Evolutionary conservation across 306 rosid genomes (phyloP), one percentile per base, ranked within the genome.

Genomic region (Albizia julibrissin): DNA sequence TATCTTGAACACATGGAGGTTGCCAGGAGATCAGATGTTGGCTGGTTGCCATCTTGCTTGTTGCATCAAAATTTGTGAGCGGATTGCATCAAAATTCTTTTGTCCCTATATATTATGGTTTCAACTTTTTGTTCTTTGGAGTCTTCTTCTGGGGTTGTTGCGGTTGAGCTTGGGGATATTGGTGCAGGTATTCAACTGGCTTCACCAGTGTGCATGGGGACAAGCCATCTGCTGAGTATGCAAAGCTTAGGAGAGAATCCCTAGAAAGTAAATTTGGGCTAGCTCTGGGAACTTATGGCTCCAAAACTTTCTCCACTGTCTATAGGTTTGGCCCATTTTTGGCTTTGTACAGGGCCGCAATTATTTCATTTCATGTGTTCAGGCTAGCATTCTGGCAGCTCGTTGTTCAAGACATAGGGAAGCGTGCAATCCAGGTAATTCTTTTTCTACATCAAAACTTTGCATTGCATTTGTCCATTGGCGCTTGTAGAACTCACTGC

Each of bases 161-260:
- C 22, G 49, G 58, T 44, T 78, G 54, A 29, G 46, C 52, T 62
- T 52, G 85, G 70, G 75, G 83, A 80, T 87, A 43, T 42, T 82
- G 82, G 33, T 54, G 86, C 91, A 93, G 99, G 69, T 89, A 87
- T 82, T 93, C 98, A 27, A 87, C 97, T 8, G 89, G 97, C 70
- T 94, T 87, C 88, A 89, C 97, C 50, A 95, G 94, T 21, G 97
- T 95, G 84, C 99, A 95, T 33, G 98, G 98, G 59, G 99, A 90
- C 80, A 84, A 87, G 24, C 96, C 99, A n/a, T 87, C 98, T 33
- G 87, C 97, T 43, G 98, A 90, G 75, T 95, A 95, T 83, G 99
- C 99, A 50, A 95, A 85, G 89, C 84, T 82, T 91, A 89, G 98
- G 91, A 92, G 91, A 89, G 97, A 95, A 79, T 89, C 89, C 8